Conservation (phyloP, 1,284 basidiomycete genomes). For the Trichosporon coremiiforme region DNA sequence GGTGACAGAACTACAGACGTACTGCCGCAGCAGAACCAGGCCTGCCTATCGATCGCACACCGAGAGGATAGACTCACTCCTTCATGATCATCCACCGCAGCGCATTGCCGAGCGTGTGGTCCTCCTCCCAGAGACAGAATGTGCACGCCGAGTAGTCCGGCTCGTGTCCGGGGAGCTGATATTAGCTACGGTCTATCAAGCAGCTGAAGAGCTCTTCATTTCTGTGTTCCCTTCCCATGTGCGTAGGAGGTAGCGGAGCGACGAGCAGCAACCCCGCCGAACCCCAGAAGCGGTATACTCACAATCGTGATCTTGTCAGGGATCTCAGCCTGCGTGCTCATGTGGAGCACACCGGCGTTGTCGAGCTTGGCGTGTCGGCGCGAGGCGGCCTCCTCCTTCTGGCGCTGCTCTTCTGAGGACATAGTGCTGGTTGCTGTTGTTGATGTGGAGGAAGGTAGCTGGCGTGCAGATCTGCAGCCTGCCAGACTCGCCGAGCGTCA, state of each 20-base stretch:
- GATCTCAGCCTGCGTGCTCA: constrained; percentile 39
- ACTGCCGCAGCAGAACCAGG: not conserved
- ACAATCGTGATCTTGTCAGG: constrained; percentile 56
- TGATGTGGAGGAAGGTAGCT: not conserved
- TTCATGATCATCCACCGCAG: constrained; percentile 99
- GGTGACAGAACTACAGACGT: too few species aligned
- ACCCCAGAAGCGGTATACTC: constrained; percentile 25
- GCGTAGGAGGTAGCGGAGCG: too few species aligned
- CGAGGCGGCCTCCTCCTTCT: constrained; percentile 29
- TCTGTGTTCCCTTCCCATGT: too few species aligned
- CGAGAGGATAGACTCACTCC: constrained; percentile 64
- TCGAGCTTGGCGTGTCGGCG: constrained; percentile 42
- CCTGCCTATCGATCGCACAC: not conserved
- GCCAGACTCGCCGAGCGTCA: not conserved
- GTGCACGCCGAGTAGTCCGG: constrained; percentile 86
- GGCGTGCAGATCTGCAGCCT: not conserved
- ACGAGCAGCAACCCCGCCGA: too few species aligned
- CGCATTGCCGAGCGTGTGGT: constrained; percentile 93
- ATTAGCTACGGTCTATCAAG: not conserved
- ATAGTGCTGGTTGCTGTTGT: not conserved
- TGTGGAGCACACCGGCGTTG: constrained; percentile 48
- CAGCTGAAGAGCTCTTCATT: not conserved
- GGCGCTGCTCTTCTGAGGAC: constrained; percentile 26
- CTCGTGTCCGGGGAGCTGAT: constrained; percentile 67
- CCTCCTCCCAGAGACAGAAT: constrained; percentile 88